Conservation (phyloP, 2,329 filamentous ascomycete species). For the Fusarium kyushuense region DNA sequence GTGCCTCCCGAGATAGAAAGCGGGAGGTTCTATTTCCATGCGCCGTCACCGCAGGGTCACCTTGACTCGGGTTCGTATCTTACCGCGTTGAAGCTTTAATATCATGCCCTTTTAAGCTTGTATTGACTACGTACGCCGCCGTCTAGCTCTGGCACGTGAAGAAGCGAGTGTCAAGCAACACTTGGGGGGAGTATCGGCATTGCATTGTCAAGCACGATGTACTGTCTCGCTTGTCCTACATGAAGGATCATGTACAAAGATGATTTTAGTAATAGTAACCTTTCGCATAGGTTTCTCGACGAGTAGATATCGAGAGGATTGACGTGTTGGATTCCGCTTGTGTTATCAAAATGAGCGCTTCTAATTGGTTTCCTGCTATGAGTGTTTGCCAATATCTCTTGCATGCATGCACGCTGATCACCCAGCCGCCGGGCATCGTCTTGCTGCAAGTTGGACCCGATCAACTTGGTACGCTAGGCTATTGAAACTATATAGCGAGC, state of each 20-base stretch:
- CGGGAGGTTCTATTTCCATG: conserved; percentile 5
- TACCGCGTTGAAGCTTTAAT: conserved; percentile 12
- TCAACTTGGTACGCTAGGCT: conserved; percentile 1
- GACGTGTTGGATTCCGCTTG: conserved; percentile 12
- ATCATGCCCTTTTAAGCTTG: conserved; percentile 46
- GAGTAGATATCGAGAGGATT: conserved; percentile 2
- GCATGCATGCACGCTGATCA: conserved; percentile 4
- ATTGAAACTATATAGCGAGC: conserved; percentile 13
- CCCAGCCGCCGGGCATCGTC: conserved; percentile 7
- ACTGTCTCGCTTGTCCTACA: conserved; percentile 21
- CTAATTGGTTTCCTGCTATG: conserved; percentile 7
- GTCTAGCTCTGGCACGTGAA: conserved; percentile 17
- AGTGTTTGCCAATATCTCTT: conserved; percentile 1
- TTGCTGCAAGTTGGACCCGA: conserved; percentile 15
- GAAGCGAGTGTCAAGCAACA: conserved; percentile 20
- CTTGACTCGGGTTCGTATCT: conserved; percentile 32
- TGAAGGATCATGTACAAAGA: conserved; percentile 9
- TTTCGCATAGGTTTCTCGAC: conserved; percentile 2
- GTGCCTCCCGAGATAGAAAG: conserved; percentile 23
- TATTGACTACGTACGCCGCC: conserved; percentile 38
- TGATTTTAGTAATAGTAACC: conserved; percentile 17
- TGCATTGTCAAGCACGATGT: conserved; percentile 1
- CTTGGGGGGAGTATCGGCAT: neutral
- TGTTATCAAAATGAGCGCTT: conserved; percentile 3
- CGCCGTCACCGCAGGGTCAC: conserved; percentile 1